Percentiles rank a stretch among this genome's conserved stretches.
These are phyloP conservation scores for Colletotrichum gloeosporioides DNA, from an alignment of 2,329 filamentous ascomycete species.

Conservation along the genomic window DNA sequence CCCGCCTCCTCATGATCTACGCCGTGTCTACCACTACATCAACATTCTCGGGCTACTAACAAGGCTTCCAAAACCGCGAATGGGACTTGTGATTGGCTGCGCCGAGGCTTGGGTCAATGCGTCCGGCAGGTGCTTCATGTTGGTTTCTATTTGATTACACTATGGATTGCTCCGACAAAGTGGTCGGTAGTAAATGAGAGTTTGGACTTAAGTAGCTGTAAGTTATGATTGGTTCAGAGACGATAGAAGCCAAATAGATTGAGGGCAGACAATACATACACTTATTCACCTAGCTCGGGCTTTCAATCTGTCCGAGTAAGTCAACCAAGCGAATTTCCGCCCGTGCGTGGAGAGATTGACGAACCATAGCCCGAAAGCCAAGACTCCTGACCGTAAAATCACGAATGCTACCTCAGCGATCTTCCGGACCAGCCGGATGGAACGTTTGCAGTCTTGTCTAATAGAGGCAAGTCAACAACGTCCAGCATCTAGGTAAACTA, in stretches of 20 bases:
- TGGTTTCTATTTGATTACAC: not conserved
- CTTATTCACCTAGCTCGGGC: not conserved
- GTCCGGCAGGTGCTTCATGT: not conserved
- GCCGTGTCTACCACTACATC: not conserved
- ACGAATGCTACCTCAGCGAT: not conserved
- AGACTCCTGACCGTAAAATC: not conserved
- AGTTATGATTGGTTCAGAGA: not conserved
- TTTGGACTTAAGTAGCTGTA: not conserved
- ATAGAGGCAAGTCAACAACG: not conserved
- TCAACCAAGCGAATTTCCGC: not conserved
- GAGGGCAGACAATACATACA: not conserved
- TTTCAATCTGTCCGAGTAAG: not conserved
- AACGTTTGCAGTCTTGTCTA: not conserved
- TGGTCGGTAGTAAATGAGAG: not conserved
- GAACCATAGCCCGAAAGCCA: not conserved
- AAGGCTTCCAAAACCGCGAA: not conserved
- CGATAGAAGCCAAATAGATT: not conserved
- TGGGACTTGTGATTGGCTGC: not conserved
- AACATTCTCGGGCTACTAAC: not conserved
- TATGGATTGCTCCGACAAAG: not conserved
- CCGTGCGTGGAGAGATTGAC: not conserved
- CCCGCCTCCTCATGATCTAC: not conserved
- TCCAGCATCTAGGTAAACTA: accelerated
- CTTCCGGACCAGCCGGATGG: not conserved
- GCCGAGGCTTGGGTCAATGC: not conserved